Evolutionary conservation across 2,329 filamentous ascomycete species (phyloP).

Genomic region (Fusarium veterinarium): DNA sequence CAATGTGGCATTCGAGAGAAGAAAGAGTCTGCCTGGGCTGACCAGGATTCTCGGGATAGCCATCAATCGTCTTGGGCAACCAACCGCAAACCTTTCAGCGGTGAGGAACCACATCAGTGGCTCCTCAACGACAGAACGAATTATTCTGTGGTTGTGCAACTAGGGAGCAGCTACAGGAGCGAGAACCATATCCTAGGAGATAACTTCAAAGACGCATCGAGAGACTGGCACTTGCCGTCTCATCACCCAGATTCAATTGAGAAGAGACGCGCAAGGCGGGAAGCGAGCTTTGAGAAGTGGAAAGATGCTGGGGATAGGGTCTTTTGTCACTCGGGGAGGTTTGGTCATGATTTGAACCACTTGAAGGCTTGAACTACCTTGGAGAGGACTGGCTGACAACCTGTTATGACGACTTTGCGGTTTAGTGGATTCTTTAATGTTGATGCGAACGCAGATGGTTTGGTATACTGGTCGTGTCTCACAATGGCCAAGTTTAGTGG

Average conservation of each 20-base stretch:
- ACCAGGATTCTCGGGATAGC: background rate
- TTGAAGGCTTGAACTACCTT: background rate
- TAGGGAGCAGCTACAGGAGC: conserved; percentile 22
- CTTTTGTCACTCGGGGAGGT: conserved; percentile 32
- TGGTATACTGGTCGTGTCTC: background rate
- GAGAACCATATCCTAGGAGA: background rate
- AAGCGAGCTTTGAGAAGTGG: conserved; percentile 39
- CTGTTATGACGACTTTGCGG: background rate
- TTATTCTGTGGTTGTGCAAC: conserved; percentile 21
- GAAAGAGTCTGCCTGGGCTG: background rate
- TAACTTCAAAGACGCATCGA: background rate
- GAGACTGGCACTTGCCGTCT: background rate
- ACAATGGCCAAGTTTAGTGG: background rate
- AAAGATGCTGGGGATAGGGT: conserved; percentile 40
- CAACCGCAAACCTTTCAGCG: background rate
- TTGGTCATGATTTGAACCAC: conserved; percentile 4
- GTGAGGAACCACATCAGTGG: background rate
- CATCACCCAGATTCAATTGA: conserved; percentile 6
- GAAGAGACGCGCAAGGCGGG: conserved; percentile 31
- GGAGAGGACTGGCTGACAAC: background rate
- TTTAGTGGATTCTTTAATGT: background rate
- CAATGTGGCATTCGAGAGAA: conserved; percentile 14
- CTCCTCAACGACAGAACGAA: conserved; percentile 15
- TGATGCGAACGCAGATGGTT: conserved; percentile 5
- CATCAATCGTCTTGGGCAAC: conserved; percentile 11